Evolutionary conservation across 371 early-diverging fungal species (phyloP).

Genomic region (Dichotomocladium elegans): DNA sequence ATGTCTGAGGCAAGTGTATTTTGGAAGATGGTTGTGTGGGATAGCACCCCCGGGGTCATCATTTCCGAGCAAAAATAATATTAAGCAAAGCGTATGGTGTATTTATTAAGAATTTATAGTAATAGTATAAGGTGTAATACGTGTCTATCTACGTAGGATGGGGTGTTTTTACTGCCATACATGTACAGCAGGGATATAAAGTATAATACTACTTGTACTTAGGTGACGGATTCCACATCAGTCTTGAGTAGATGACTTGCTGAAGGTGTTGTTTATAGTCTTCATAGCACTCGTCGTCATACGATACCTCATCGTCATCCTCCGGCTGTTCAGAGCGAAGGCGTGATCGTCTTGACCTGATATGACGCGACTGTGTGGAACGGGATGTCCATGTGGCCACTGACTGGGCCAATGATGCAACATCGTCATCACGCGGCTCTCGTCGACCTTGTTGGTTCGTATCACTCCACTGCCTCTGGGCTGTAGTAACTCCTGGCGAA

Average conservation of each 20-base stretch:
- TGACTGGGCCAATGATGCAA: conserved; percentile 18
- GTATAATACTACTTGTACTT: background rate
- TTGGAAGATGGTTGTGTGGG: no score
- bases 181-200: no score
- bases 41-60: no score
- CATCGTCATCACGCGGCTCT: conserved; percentile 16
- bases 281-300: conserved; percentile 11
- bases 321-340: background rate
- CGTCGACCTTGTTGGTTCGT: background rate
- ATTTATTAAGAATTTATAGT: no score
- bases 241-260: conserved; percentile 24
- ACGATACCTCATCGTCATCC: conserved; percentile 2
- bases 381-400: conserved; percentile 24
- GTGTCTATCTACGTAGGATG: no score
- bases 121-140: no score
- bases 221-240: conserved; percentile 16
- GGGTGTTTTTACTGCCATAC: no score
- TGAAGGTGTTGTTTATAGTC: conserved; percentile 30
- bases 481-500: background rate
- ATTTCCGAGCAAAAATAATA: no score
- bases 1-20: no score
- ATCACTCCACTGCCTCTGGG: no score
- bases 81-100: no score
- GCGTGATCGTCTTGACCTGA: conserved; percentile 1
- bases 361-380: conserved; percentile 4